Percentiles rank a stretch among this genome's conserved stretches.
Evolutionary conservation across 164 flowering plant genomes (phyloP).

Genomic region (Echeveria elegans): DNA sequence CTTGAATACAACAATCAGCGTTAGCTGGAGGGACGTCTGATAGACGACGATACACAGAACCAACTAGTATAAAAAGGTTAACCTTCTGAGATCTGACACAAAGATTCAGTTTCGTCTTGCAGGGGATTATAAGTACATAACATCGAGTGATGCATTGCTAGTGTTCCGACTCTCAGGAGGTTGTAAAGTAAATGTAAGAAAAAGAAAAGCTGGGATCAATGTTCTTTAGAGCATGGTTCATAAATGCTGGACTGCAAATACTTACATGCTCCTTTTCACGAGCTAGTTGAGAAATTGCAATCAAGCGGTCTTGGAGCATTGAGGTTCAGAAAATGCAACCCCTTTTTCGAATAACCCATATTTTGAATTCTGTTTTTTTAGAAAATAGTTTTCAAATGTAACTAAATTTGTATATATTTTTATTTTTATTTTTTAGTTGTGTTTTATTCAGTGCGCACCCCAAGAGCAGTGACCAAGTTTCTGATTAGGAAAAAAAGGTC

Average conservation of each 20-base stretch:
- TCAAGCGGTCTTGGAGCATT: slow-evolving; percentile 63
- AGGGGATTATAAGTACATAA: slow-evolving; percentile 67
- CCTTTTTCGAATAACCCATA: no score
- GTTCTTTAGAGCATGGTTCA: background rate
- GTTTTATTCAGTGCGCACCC: no score
- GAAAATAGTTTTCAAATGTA: no score
- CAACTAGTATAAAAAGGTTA: background rate
- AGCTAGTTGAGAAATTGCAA: slow-evolving; percentile 82
- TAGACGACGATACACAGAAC: no score
- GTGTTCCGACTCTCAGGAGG: slow-evolving; percentile 51
- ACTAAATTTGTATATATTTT: no score
- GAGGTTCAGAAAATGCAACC: no score
- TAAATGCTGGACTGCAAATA: background rate
- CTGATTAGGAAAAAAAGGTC: no score
- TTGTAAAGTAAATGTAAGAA: slow-evolving; percentile 62
- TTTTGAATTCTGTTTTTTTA: no score
- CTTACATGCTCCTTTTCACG: slow-evolving; percentile 90
- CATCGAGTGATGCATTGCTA: slow-evolving; percentile 40
- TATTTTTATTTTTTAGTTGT: no score
- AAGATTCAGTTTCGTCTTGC: slow-evolving; percentile 81
- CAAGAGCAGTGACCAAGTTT: no score
- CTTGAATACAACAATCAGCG: no score
- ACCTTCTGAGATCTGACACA: slow-evolving; percentile 93
- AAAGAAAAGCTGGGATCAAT: background rate
- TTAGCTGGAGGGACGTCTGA: background rate